Percentiles rank a stretch among this genome's conserved stretches.
Evolutionary conservation across 2,329 filamentous ascomycete genomes (phyloP).

Genomic region (Cordyceps farinosa): DNA sequence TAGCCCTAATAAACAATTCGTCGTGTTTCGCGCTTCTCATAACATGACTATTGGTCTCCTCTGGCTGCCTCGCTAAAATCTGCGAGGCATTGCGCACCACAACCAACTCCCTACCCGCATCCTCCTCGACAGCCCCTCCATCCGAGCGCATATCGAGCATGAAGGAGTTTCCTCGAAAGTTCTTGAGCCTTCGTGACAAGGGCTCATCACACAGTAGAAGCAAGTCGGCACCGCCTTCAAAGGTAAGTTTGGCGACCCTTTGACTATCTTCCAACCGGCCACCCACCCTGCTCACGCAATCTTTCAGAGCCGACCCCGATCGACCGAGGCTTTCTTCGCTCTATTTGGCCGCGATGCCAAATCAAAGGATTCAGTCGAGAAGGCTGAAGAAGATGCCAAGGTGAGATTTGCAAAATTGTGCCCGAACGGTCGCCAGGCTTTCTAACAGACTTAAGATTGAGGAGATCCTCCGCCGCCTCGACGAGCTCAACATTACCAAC

Average conservation of each 20-base stretch:
- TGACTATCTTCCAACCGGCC: background rate
- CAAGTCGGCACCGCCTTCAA: constrained; percentile 52
- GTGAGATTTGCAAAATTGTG: constrained; percentile 23
- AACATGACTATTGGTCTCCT: constrained; percentile 31
- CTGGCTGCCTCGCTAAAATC: constrained; percentile 31
- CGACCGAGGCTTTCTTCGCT: constrained; percentile 56
- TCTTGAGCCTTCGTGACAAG: constrained; percentile 69
- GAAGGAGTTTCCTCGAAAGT: constrained; percentile 58
- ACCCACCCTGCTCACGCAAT: constrained; percentile 15
- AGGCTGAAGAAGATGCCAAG: constrained; percentile 43
- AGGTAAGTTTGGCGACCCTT: constrained; percentile 19
- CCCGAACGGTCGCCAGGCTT: background rate
- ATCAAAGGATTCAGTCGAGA: constrained; percentile 47
- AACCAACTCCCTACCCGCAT: background rate
- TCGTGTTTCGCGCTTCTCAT: background rate
- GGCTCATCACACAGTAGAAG: constrained; percentile 50
- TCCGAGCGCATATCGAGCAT: constrained; percentile 35
- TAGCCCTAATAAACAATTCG: background rate
- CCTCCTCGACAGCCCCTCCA: background rate
- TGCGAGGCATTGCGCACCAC: constrained; percentile 25
- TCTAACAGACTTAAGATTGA: constrained; percentile 35
- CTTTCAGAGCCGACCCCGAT: constrained; percentile 48
- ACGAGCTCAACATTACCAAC: constrained; percentile 43
- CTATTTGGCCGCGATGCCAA: constrained; percentile 61
- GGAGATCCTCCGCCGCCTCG: constrained; percentile 37